These are phyloP conservation scores for Stemphylium beticola DNA, from an alignment of 2,329 filamentous ascomycete species.

Conservation along the genomic window DNA sequence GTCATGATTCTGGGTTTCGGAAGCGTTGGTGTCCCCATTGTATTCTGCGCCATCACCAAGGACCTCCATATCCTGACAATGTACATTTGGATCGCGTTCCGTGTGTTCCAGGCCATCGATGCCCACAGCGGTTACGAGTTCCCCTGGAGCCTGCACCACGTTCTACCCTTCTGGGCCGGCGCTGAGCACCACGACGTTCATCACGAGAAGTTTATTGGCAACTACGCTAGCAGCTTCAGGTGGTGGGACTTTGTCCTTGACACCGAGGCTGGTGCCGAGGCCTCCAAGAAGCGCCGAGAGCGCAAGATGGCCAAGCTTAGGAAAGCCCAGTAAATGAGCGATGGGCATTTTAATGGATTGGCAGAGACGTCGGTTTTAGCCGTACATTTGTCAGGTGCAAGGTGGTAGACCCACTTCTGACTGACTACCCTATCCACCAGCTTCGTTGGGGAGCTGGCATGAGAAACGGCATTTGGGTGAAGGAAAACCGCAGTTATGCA, in stretches of 20 bases:
- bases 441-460: conserved; percentile 16
- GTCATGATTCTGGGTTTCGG: conserved; percentile 93
- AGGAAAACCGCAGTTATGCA: conserved; percentile 18
- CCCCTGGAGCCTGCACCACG: conserved; percentile 93
- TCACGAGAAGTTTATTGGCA: conserved; percentile 98
- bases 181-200: conserved; percentile 96
- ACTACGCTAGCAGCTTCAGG: conserved; percentile 96
- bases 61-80: conserved; percentile 96
- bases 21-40: conserved; percentile 78
- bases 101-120: conserved; percentile 96
- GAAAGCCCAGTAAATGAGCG: conserved; percentile 59
- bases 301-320: conserved; percentile 66
- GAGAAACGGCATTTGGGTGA: conserved; percentile 33
- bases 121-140: conserved; percentile 98
- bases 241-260: conserved; percentile 98
- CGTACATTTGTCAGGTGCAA: neutral
- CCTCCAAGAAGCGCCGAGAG: conserved; percentile 82
- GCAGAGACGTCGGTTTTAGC: conserved; percentile 19
- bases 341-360: neutral
- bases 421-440: conserved; percentile 3
- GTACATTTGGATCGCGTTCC: conserved; percentile 93
- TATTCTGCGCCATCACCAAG: conserved; percentile 82
- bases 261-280: conserved; percentile 90
- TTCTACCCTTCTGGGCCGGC: conserved; percentile 97
- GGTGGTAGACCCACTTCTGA: conserved; percentile 5